Evolutionary conservation across 2,329 filamentous ascomycete genomes (phyloP).

Genomic region (Pyricularia grisea): DNA sequence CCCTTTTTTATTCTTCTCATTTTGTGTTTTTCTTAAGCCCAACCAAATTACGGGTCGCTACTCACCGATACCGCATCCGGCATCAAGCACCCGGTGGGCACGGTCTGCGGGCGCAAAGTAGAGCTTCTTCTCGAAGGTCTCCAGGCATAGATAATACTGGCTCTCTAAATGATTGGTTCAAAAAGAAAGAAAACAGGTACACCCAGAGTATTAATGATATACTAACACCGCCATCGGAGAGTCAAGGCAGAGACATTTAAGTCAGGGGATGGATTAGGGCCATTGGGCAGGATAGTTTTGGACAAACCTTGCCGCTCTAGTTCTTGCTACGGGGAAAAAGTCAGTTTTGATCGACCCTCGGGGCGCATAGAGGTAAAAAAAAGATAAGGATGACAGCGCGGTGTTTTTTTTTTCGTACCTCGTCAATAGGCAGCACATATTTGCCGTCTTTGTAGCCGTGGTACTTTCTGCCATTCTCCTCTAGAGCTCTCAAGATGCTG

Average conservation of each 20-base stretch:
- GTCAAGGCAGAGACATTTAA: not conserved
- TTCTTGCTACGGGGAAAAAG: slow-evolving; percentile 16
- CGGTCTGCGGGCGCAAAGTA: slow-evolving; percentile 30
- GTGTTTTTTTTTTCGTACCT: slow-evolving; percentile 13
- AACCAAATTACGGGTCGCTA: not conserved
- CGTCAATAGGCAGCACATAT: slow-evolving; percentile 27
- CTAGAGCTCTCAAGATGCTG: slow-evolving; percentile 17
- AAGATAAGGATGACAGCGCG: no score
- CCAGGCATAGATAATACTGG: slow-evolving; percentile 26
- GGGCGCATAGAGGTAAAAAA: no score
- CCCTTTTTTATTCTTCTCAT: no score
- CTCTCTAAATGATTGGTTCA: slow-evolving; percentile 18
- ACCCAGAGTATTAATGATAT: not conserved
- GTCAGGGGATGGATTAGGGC: not conserved
- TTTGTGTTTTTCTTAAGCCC: no score
- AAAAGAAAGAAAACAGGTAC: not conserved
- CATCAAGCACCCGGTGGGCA: slow-evolving; percentile 33
- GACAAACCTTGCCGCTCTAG: slow-evolving; percentile 21
- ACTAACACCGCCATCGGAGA: not conserved
- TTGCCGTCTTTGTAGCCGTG: slow-evolving; percentile 27
- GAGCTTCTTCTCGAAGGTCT: slow-evolving; percentile 23
- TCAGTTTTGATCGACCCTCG: not conserved
- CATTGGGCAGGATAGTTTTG: not conserved
- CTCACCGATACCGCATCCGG: slow-evolving; percentile 38
- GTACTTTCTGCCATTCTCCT: slow-evolving; percentile 28